Percentiles rank a stretch among this genome's conserved stretches.
Evolutionary conservation across 352 stramenopile species (phyloP).

Genomic region (Globisporangium acanthophoron): DNA sequence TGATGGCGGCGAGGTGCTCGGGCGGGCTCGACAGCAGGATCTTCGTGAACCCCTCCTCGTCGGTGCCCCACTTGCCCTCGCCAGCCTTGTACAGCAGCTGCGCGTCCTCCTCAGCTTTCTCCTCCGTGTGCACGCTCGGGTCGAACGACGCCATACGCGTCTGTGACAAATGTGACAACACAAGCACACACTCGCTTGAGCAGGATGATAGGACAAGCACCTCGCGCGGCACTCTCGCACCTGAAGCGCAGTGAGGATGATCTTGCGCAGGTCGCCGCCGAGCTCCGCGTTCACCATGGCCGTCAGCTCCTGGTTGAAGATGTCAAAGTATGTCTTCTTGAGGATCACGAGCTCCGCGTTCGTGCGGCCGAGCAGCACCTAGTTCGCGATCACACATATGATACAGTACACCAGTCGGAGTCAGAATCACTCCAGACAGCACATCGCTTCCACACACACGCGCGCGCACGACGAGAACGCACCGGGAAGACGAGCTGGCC

Average conservation of each 20-base stretch:
- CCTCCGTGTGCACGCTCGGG: conserved; percentile 43
- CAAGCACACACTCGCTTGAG: background rate
- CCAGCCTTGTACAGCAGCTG: conserved; percentile 70
- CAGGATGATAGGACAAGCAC: background rate
- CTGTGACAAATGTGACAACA: conserved; percentile 1
- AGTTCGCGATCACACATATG: background rate
- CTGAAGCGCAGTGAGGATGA: conserved; percentile 31
- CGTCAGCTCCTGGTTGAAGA: conserved; percentile 34
- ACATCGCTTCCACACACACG: background rate
- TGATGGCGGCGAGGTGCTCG: conserved; percentile 50
- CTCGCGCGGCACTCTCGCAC: background rate
- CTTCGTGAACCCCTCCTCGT: conserved; percentile 63
- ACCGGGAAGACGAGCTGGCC: conserved; percentile 22
- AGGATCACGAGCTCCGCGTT: conserved; percentile 33
- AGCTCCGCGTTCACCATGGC: conserved; percentile 29
- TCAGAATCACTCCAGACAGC: too few species aligned
- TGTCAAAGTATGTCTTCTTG: conserved; percentile 42
- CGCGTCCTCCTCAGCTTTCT: conserved; percentile 58
- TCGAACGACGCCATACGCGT: conserved; percentile 20
- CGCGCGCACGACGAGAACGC: background rate
- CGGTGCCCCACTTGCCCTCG: conserved; percentile 74
- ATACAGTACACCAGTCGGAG: too few species aligned
- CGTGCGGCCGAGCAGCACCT: conserved; percentile 26
- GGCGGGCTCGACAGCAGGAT: conserved; percentile 53
- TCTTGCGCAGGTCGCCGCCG: conserved; percentile 31